Base-by-base conservation (phyloP, 192 early-diverging fungal genomes). In the Umbelopsis isabellina region DNA sequence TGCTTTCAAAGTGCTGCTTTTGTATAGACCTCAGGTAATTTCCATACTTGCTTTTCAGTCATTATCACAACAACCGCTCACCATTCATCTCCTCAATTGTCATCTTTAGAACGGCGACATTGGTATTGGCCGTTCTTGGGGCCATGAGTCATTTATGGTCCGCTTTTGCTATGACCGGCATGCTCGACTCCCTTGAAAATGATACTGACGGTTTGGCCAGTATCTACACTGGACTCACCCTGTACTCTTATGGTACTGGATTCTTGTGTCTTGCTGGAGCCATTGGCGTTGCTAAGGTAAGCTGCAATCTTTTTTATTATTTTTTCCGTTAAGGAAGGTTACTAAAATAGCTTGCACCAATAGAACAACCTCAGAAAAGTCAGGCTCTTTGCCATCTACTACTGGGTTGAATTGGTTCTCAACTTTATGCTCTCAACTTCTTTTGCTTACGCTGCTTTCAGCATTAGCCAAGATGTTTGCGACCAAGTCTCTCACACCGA, bases 21-120 rank as follows among this genome's bases (percentile, higher is more conserved):
- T 75, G 74, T 66, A 70, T 75, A 51, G 66, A 52, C 37, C 65
- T 75, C 46, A 70, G 74, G 74, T 75, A 75, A 70, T 69, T 27
- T 16, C 22, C 16, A 21, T 49, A 18, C 27, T 37, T 66, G 22
- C 46, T 53, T 67, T 27, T 12, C 8, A 16, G 11, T 20, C 13
- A 44, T 51, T 9, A 4, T 15, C 25, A 50, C 15, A 30, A 8
- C 3, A 46, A 23, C 16, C 64, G 20, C 15, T 51, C 7, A 50
- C 47, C n/a, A 5, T 65, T 35, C 30, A 48, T 47, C 16, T 25
- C 4, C 23, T 68, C 27, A 30, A 1, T 3, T 30, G 27, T 3
- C 27, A 30, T 1, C 4, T 41, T 7, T 75, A 75, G 74, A 66
- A 75, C 74, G 49, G 74, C 68, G 22, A 75, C 74, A 33, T 67